Evolutionary conservation across 116 monocot genomes (phyloP).

Genomic region (Iris pallida): DNA sequence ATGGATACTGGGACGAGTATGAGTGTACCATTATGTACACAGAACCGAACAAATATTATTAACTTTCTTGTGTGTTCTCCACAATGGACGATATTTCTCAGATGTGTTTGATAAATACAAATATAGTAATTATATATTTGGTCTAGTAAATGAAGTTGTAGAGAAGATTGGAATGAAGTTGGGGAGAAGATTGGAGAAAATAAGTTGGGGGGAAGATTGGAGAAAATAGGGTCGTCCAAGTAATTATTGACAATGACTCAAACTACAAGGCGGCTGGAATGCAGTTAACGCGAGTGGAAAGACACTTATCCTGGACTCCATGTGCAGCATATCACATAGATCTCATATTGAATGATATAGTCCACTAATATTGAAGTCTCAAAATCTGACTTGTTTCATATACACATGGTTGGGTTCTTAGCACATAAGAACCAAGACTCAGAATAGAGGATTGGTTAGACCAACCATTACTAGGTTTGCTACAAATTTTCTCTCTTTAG

Average conservation of each 20-base stretch:
- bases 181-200: too few species aligned
- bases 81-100: not conserved
- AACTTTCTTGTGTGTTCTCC: not conserved
- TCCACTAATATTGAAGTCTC: too few species aligned
- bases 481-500: too few species aligned
- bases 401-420: too few species aligned
- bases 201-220: too few species aligned
- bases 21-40: not conserved
- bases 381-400: too few species aligned
- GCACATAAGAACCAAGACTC: too few species aligned
- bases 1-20: not conserved
- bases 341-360: not conserved
- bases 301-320: not conserved
- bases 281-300: not conserved
- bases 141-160: not conserved
- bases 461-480: too few species aligned
- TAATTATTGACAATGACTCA: not conserved
- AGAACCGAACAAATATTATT: not conserved
- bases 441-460: too few species aligned
- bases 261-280: not conserved
- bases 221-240: not conserved
- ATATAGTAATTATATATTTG: not conserved
- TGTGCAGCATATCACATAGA: not conserved
- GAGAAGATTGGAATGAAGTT: too few species aligned
- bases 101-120: not conserved